Conservation (phyloP, 2,329 filamentous ascomycete genomes). For the Penicillium sp. region DNA sequence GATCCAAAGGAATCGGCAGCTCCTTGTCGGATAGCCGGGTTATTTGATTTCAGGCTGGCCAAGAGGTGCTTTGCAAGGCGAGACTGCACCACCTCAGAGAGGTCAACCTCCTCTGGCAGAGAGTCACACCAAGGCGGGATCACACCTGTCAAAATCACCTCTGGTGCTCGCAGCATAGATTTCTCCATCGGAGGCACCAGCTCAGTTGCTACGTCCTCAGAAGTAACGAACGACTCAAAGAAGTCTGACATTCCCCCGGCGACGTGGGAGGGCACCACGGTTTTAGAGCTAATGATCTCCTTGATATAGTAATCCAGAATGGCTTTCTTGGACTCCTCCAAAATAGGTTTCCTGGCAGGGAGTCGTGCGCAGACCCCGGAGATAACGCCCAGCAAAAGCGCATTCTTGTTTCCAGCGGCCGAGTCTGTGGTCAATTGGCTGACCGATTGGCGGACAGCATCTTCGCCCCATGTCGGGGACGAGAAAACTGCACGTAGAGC, state of each 20-base stretch:
- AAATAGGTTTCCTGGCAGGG: slow-evolving; percentile 61
- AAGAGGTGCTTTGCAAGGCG: slow-evolving; percentile 84
- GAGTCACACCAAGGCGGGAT: slow-evolving; percentile 73
- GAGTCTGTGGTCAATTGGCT: slow-evolving; percentile 71
- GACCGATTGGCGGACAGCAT: slow-evolving; percentile 67
- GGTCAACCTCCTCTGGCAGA: slow-evolving; percentile 71
- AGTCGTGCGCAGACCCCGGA: slow-evolving; percentile 83
- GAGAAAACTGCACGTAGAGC: slow-evolving; percentile 76
- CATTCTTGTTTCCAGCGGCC: slow-evolving; percentile 68
- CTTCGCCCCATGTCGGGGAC: slow-evolving; percentile 60
- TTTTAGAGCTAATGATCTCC: slow-evolving; percentile 81
- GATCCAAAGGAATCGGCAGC: slow-evolving; percentile 74
- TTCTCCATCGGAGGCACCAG: slow-evolving; percentile 85
- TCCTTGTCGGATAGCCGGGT: slow-evolving; percentile 74
- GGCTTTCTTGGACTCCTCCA: slow-evolving; percentile 70
- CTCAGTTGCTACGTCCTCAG: slow-evolving; percentile 75
- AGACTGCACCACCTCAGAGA: slow-evolving; percentile 72
- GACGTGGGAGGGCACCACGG: slow-evolving; percentile 71
- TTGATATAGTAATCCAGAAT: slow-evolving; percentile 84
- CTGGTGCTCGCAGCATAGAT: slow-evolving; percentile 82
- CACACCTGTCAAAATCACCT: slow-evolving; percentile 82
- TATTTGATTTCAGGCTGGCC: slow-evolving; percentile 91
- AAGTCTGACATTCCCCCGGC: slow-evolving; percentile 78
- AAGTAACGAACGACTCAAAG: slow-evolving; percentile 73
- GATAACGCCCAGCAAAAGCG: slow-evolving; percentile 79